Evolutionary conservation across 208 protist species (phyloP).

Genomic region (Crithidia brevicula): DNA sequence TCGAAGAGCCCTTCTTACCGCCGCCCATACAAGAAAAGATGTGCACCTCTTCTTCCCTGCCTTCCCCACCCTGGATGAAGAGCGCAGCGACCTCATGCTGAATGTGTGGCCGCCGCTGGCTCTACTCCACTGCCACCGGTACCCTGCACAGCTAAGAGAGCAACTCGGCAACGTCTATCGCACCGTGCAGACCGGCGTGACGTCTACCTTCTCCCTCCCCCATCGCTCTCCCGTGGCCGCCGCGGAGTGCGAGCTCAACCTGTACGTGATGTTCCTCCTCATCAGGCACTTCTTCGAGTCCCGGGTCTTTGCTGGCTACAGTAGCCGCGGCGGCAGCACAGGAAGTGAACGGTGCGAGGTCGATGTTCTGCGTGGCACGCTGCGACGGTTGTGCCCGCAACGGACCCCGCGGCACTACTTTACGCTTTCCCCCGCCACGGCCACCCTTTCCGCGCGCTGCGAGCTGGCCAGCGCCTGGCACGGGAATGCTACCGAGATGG

Average conservation of each 20-base stretch:
- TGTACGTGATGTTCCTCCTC: conserved; percentile 30
- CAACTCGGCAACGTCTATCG: conserved; percentile 14
- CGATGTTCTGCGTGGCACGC: conserved; percentile 13
- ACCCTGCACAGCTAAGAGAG: neutral
- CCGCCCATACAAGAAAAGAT: conserved; percentile 5
- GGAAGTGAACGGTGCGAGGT: neutral
- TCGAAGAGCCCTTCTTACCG: neutral
- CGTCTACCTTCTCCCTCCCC: conserved; percentile 12
- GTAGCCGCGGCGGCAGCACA: neutral
- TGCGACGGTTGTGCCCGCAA: conserved; percentile 17
- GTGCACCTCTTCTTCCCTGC: conserved; percentile 27
- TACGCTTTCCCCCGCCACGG: conserved; percentile 12
- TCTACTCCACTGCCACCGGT: neutral
- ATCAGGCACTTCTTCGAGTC: conserved; percentile 7
- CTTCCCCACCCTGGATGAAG: conserved; percentile 19
- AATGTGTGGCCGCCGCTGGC: conserved; percentile 27
- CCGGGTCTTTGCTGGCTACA: neutral
- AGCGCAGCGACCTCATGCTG: conserved; percentile 18
- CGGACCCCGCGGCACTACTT: conserved; percentile 10
- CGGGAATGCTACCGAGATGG: conserved; percentile 4
- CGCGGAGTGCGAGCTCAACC: conserved; percentile 29
- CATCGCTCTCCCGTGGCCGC: conserved; percentile 26
- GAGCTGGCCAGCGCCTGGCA: conserved; percentile 53
- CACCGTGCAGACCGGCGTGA: conserved; percentile 14
- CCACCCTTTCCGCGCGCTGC: conserved; percentile 27